Conservation (phyloP, 2,329 filamentous ascomycete genomes). For the Arthrobotrys pseudoclavata region DNA sequence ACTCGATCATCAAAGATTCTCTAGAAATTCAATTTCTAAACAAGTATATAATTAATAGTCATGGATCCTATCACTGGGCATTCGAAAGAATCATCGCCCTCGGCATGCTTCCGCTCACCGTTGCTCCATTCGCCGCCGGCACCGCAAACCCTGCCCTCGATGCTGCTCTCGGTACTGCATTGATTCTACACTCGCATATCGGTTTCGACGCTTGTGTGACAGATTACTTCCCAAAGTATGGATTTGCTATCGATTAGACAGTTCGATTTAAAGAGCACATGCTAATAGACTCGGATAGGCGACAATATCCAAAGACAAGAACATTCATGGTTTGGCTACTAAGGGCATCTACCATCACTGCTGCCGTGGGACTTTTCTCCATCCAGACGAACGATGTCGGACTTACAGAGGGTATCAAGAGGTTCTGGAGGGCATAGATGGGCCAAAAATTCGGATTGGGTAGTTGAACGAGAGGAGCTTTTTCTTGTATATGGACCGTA, state of each 20-base stretch:
- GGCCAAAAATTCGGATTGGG: neutral
- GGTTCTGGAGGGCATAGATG: conserved; percentile 84
- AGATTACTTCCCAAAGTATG: conserved; percentile 86
- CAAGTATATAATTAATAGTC: conserved; percentile 64
- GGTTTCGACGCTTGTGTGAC: conserved; percentile 85
- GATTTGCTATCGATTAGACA: conserved; percentile 65
- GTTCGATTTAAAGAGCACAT: neutral
- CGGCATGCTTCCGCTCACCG: conserved; percentile 84
- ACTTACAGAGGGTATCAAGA: conserved; percentile 87
- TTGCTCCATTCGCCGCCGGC: conserved; percentile 92
- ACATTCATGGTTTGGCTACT: conserved; percentile 77
- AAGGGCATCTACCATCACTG: conserved; percentile 81
- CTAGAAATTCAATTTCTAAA: conserved; percentile 12
- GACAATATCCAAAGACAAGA: conserved; percentile 49
- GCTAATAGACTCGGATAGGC: conserved; percentile 34
- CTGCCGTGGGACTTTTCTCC: conserved; percentile 92
- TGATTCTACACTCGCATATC: conserved; percentile 94
- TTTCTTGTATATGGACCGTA: conserved; percentile 40
- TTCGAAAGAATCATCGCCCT: conserved; percentile 86
- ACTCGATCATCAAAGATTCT: neutral
- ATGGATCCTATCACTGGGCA: conserved; percentile 98
- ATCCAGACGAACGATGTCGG: conserved; percentile 99
- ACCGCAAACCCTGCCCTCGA: conserved; percentile 91
- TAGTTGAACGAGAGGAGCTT: neutral
- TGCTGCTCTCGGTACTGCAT: conserved; percentile 82